Evolutionary conservation across 2,329 filamentous ascomycete species (phyloP), one percentile per base, ranked within the genome.

Genomic region (Fusarium penzigii): DNA sequence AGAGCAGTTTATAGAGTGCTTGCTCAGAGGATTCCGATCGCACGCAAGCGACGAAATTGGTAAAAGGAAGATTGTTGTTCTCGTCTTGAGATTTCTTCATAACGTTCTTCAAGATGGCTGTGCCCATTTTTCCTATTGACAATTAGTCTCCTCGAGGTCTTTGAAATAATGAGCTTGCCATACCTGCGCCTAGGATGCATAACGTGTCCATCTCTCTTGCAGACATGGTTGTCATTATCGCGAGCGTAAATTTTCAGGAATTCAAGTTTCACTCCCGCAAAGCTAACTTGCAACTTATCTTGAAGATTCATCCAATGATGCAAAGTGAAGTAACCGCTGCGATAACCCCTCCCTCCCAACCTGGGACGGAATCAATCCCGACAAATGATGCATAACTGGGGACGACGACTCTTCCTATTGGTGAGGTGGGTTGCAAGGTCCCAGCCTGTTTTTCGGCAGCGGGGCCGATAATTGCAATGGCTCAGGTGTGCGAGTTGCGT

Each of bases 101-200:
- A 2, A 70, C 17, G 14, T 57, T 56, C 29, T 62, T 62, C 17
- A 71, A 60, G 29, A 69, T 67, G 1, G 65, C 62, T 12, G 50
- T 65, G n/a, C 68, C 69, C 4, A 71, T 63, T 42, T 70, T 71
- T 12, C 68, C 68, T 71, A 7, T 17, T 0, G 6, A 9, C 4
- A 36, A 14, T 36, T 12, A 36, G 32, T 13, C 11, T 17, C 13
- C 11, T 17, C 8, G 17, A 44, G 4, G 20, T 25, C 20, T 25
- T 25, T 42, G 3, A 29, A 7, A 17, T 6, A 11, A 16, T 34
- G 12, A 32, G 17, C 2, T 12, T 20, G 3, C 7, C 52, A 6
- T 55, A 61, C 63, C 63, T 4, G 57, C 63, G 9, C 63, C 63
- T 14, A 65, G 29, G 43, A 65, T 58, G 13, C 63, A 65, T n/a